Conservation (phyloP, 345 rosid genomes). For the Draba incana region DNA sequence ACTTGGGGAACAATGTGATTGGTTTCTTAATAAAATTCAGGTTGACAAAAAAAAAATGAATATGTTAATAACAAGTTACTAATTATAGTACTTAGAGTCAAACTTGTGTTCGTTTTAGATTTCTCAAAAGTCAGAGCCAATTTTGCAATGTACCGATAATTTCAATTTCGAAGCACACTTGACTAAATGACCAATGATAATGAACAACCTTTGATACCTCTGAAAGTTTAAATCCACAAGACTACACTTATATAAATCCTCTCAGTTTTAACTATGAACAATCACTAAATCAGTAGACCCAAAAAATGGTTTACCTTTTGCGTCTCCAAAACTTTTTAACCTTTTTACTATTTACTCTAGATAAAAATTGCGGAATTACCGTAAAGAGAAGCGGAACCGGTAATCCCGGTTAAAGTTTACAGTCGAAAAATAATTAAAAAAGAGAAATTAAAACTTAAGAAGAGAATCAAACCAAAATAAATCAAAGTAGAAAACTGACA, state of each 20-base stretch:
- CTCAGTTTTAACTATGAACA: slow-evolving; percentile 1
- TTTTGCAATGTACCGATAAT: slow-evolving; percentile 10
- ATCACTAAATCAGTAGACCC: slow-evolving; percentile 6
- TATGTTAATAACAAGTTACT: slow-evolving; percentile 11
- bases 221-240: slow-evolving; percentile 15
- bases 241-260: slow-evolving; percentile 5
- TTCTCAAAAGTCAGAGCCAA: slow-evolving; percentile 36
- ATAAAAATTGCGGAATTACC: slow-evolving; percentile 25
- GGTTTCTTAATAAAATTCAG: too few species aligned
- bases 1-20: too few species aligned
- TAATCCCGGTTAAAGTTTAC: slow-evolving; percentile 39
- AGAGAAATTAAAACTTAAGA: slow-evolving; percentile 25
- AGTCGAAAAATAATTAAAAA: not conserved
- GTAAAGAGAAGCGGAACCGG: slow-evolving; percentile 41
- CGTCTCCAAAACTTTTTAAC: not conserved
- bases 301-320: not conserved
- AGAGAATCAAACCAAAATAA: slow-evolving; percentile 32
- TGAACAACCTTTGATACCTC: slow-evolving; percentile 23
- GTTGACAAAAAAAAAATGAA: too few species aligned
- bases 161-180: slow-evolving; percentile 3
- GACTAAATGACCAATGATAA: slow-evolving; percentile 13
- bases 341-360: not conserved
- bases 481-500: slow-evolving; percentile 41
- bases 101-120: slow-evolving; percentile 9
- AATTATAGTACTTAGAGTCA: not conserved